Conservation (phyloP, 2,329 filamentous ascomycete genomes). For the Nothophoma quercina region DNA sequence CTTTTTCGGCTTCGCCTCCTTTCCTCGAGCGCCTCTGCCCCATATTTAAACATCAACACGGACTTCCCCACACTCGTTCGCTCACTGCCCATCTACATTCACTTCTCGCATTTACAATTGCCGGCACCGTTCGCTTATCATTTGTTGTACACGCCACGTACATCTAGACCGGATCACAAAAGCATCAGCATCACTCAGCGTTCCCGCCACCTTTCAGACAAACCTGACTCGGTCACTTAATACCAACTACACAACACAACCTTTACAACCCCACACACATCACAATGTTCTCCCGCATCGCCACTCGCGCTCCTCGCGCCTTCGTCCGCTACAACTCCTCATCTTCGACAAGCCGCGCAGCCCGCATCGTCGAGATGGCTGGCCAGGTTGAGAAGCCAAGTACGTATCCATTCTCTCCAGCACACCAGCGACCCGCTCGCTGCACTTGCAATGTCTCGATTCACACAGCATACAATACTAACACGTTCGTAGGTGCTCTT, state of each 20-base stretch:
- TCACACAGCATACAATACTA: neutral
- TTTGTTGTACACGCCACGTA: neutral
- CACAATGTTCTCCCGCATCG: slow-evolving; percentile 34
- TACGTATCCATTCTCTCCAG: slow-evolving; percentile 18
- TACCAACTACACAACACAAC: too few species aligned
- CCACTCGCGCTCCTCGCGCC: slow-evolving; percentile 28
- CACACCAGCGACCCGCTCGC: neutral
- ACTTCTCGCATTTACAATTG: slow-evolving; percentile 1
- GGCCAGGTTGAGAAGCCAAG: slow-evolving; percentile 41
- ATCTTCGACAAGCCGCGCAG: slow-evolving; percentile 28
- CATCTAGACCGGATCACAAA: neutral
- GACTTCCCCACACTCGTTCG: slow-evolving; percentile 11
- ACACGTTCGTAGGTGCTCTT: slow-evolving; percentile 22
- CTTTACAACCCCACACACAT: slow-evolving; percentile 1
- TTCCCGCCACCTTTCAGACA: neutral
- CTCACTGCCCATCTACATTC: neutral
- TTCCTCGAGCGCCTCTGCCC: neutral
- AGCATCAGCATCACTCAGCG: neutral
- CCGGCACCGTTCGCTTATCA: neutral
- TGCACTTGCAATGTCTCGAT: too few species aligned
- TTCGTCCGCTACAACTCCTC: slow-evolving; percentile 43
- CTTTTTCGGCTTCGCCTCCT: slow-evolving; percentile 1
- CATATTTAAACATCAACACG: slow-evolving; percentile 9
- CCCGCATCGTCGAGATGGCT: slow-evolving; percentile 42
- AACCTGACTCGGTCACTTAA: too few species aligned